These are phyloP conservation scores for Neurospora sublineolata DNA, from an alignment of 495 filamentous ascomycete genomes.

Conservation along the genomic window DNA sequence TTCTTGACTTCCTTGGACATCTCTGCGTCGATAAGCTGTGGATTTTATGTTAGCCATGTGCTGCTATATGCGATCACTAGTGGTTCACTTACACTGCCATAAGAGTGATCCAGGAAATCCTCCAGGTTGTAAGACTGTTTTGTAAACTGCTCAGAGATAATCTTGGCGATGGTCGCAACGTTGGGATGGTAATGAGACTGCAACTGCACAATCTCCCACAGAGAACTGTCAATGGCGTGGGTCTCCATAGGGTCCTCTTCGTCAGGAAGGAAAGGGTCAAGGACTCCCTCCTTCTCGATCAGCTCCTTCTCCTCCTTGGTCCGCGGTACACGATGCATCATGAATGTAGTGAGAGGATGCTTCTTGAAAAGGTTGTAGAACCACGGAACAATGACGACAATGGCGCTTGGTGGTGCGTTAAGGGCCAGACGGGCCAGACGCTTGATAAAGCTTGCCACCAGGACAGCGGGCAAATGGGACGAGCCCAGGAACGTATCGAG, in stretches of 20 bases:
- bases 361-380: constrained; percentile 89
- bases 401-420: constrained; percentile 72
- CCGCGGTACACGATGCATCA: constrained; percentile 72
- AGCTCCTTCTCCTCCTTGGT: constrained; percentile 42
- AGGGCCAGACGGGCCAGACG: constrained; percentile 70
- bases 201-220: constrained; percentile 88
- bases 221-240: constrained; percentile 73
- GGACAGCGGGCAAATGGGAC: constrained; percentile 77
- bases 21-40: constrained; percentile 68
- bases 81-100: constrained; percentile 56
- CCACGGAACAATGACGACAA: constrained; percentile 82
- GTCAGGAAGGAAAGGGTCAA: constrained; percentile 65
- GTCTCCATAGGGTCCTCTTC: constrained; percentile 80
- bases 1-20: constrained; percentile 74
- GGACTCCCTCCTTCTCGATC: constrained; percentile 54
- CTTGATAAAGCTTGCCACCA: constrained; percentile 96
- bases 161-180: constrained; percentile 84
- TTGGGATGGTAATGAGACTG: constrained; percentile 96
- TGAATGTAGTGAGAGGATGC: constrained; percentile 85
- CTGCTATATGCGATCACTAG: background rate
- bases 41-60: constrained; percentile 16
- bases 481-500: constrained; percentile 88
- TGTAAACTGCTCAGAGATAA: constrained; percentile 94
- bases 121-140: constrained; percentile 87
- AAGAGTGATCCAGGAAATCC: constrained; percentile 93